Evolutionary conservation across 176 grass and related monocot genomes (phyloP).

Genomic region (Lolium perenne): DNA sequence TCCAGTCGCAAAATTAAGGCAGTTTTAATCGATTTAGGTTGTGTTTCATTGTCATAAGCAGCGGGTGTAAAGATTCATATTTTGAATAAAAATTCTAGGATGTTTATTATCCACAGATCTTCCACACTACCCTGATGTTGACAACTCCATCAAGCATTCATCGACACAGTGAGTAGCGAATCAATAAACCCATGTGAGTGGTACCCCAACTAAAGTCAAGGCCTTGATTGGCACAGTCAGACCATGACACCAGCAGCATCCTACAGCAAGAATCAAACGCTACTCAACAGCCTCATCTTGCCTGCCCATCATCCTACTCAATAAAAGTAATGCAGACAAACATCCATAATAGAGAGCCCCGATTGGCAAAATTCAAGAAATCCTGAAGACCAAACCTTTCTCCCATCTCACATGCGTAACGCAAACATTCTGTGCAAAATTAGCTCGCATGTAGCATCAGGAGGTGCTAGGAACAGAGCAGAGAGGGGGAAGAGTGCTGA

Average conservation of each 20-base stretch:
- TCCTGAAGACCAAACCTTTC: background rate
- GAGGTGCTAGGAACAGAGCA: background rate
- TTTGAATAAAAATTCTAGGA: background rate
- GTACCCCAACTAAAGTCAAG: conserved; percentile 4
- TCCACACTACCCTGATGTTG: conserved; percentile 30
- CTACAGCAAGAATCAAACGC: background rate
- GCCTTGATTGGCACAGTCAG: background rate
- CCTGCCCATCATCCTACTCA: background rate
- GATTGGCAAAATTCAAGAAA: background rate
- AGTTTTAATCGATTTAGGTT: background rate
- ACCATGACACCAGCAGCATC: background rate
- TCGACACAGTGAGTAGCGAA: background rate
- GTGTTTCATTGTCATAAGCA: background rate
- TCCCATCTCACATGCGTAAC: background rate
- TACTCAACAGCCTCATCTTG: background rate
- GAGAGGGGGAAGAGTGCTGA: conserved; percentile 46
- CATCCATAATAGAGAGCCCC: background rate
- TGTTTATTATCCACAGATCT: conserved; percentile 22
- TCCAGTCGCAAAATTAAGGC: background rate
- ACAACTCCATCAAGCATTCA: background rate
- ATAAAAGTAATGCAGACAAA: background rate
- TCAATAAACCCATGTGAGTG: background rate
- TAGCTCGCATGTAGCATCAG: background rate
- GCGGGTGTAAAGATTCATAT: background rate
- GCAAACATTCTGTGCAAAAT: background rate